Conservation (phyloP, 345 rosid genomes). For the Erysimum cheiranthoides region DNA sequence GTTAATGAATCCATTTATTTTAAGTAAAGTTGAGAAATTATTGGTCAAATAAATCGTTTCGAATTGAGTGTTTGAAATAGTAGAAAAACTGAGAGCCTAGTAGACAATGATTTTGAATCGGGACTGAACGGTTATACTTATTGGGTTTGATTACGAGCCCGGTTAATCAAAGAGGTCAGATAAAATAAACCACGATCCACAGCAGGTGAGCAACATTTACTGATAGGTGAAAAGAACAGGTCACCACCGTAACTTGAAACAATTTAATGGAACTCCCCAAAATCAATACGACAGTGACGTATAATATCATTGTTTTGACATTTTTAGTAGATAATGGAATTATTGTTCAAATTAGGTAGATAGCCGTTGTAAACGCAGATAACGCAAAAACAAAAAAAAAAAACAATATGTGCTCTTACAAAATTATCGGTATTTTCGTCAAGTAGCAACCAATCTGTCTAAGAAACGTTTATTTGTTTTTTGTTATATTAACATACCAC, state of each 20-base stretch:
- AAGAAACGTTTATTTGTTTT: too few relatives aligned
- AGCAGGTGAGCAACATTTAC: conserved; percentile 2
- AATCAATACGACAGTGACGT: not conserved
- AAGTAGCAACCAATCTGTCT: not conserved
- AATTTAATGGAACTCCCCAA: not conserved
- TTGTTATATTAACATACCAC: not conserved
- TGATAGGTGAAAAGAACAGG: conserved; percentile 4
- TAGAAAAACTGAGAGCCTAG: not conserved
- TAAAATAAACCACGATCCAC: not conserved
- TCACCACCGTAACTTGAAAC: not conserved
- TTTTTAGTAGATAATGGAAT: not conserved
- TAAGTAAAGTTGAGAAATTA: not conserved
- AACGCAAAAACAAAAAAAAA: not conserved
- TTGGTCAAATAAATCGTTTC: not conserved
- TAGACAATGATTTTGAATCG: not conserved
- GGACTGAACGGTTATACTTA: not conserved
- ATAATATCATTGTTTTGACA: conserved; percentile 1
- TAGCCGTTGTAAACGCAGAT: not conserved
- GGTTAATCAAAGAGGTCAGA: not conserved
- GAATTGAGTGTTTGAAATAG: not conserved
- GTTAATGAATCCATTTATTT: not conserved
- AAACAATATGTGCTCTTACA: not conserved
- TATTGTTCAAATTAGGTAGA: not conserved
- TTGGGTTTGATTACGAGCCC: not conserved
- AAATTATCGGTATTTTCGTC: not conserved